Conservation (phyloP, 2,329 filamentous ascomycete genomes). For the Zarea fungicola region DNA sequence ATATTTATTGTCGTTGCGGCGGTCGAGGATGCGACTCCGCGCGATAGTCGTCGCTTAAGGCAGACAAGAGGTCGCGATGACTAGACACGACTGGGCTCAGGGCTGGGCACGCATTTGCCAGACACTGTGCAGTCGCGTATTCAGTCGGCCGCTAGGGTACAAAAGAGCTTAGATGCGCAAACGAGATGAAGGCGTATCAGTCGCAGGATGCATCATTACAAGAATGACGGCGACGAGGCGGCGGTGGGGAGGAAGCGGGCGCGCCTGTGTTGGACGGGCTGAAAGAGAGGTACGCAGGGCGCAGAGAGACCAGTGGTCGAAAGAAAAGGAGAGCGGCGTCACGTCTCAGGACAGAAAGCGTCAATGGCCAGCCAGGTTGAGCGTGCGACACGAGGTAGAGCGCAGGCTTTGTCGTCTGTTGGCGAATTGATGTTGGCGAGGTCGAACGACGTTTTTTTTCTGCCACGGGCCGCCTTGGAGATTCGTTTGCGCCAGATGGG, state of each 20-base stretch:
- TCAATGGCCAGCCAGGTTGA: background rate
- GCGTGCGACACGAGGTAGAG: background rate
- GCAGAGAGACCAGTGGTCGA: background rate
- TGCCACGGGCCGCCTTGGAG: constrained; percentile 8
- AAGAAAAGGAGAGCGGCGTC: background rate
- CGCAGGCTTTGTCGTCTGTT: background rate
- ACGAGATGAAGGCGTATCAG: background rate
- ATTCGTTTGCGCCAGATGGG: constrained; percentile 12
- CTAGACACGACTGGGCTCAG: constrained; percentile 6
- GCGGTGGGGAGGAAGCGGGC: constrained; percentile 4
- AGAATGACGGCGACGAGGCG: background rate
- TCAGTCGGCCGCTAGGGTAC: background rate
- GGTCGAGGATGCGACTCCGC: constrained; percentile 12
- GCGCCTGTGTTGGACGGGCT: constrained; percentile 5
- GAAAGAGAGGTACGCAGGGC: background rate
- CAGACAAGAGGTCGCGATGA: constrained; percentile 11
- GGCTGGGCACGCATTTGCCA: constrained; percentile 3
- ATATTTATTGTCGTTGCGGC: background rate
- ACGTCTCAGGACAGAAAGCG: background rate
- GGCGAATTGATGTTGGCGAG: constrained; percentile 11
- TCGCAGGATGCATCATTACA: constrained; percentile 8
- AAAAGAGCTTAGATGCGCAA: constrained; percentile 5
- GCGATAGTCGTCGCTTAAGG: constrained; percentile 13
- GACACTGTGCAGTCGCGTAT: background rate
- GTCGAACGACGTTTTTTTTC: constrained; percentile 10